Percentiles rank a stretch among this genome's conserved stretches.
Evolutionary conservation across 1,284 basidiomycete genomes (phyloP).

Genomic region (Farysia itapuensis): DNA sequence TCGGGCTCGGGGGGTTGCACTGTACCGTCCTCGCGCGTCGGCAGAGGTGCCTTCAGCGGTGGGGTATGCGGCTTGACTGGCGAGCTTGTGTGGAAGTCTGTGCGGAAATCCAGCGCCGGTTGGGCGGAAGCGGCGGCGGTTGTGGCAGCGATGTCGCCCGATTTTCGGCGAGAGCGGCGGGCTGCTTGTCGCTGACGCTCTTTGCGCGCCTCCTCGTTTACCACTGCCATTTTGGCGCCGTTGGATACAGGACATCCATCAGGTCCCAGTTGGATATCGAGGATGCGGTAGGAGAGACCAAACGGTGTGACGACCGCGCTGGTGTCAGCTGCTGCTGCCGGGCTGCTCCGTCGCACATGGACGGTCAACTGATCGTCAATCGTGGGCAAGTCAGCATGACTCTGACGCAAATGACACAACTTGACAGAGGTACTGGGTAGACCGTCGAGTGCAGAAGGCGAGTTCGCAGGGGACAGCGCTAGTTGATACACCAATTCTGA

Average conservation of each 20-base stretch:
- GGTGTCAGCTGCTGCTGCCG: neutral
- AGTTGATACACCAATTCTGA: slow-evolving; percentile 6
- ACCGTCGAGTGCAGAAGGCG: neutral
- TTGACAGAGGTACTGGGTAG: slow-evolving; percentile 1
- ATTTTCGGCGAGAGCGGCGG: slow-evolving; percentile 2
- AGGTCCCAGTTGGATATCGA: slow-evolving; percentile 11
- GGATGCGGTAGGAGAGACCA: slow-evolving; percentile 7
- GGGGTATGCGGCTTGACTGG: neutral
- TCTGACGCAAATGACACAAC: slow-evolving; percentile 21
- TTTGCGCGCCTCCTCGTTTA: neutral
- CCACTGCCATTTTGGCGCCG: neutral
- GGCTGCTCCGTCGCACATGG: neutral
- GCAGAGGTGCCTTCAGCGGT: slow-evolving; percentile 4
- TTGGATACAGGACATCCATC: slow-evolving; percentile 6
- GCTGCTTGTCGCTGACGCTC: slow-evolving; percentile 4
- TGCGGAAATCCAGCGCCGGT: slow-evolving; percentile 1
- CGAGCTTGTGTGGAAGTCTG: neutral
- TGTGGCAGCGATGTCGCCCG: neutral
- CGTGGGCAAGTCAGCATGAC: neutral
- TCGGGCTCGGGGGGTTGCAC: slow-evolving; percentile 9
- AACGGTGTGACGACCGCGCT: neutral
- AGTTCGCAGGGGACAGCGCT: slow-evolving; percentile 1
- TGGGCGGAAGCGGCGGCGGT: neutral
- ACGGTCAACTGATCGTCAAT: slow-evolving; percentile 13
- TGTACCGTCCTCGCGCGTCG: slow-evolving; percentile 31